A percentile compares a stretch with the other conserved stretches of the same genome.
Conservation (phyloP, 768 basidiomycete genomes). For the Mycena kentingensis region DNA sequence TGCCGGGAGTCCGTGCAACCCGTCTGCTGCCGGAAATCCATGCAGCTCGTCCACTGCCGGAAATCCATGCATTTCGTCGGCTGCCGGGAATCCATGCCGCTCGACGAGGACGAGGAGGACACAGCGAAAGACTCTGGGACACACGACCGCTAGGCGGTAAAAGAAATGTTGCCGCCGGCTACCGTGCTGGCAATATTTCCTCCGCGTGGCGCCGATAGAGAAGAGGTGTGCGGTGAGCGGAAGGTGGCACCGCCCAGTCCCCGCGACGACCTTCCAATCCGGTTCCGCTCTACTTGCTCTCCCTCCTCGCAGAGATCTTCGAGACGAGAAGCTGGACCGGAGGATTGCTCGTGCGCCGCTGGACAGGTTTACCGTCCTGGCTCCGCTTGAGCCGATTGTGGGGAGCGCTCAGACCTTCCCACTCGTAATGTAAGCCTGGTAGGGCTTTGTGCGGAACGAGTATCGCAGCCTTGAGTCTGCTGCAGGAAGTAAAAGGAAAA, state of each 20-base stretch:
- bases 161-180: slow-evolving; percentile 8
- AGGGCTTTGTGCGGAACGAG: slow-evolving; percentile 58
- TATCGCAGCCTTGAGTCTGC: slow-evolving; percentile 60
- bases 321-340: slow-evolving; percentile 34
- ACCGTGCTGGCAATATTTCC: slow-evolving; percentile 11
- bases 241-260: slow-evolving; percentile 53
- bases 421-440: slow-evolving; percentile 53
- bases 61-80: neutral
- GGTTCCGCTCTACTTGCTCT: slow-evolving; percentile 35
- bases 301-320: slow-evolving; percentile 44
- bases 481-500: slow-evolving; percentile 7
- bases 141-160: slow-evolving; percentile 16
- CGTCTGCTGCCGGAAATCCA: neutral
- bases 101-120: no score
- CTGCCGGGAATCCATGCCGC: neutral
- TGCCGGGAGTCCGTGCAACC: neutral
- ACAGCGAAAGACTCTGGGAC: no score
- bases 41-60: neutral
- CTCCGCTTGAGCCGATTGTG: slow-evolving; percentile 64
- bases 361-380: slow-evolving; percentile 55
- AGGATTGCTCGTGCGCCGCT: slow-evolving; percentile 72
- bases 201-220: slow-evolving; percentile 22
- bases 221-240: slow-evolving; percentile 11
- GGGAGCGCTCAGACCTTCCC: slow-evolving; percentile 85
- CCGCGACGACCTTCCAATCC: slow-evolving; percentile 61